Conservation (phyloP, 345 rosid species). For the Citropsis articulata region DNA sequence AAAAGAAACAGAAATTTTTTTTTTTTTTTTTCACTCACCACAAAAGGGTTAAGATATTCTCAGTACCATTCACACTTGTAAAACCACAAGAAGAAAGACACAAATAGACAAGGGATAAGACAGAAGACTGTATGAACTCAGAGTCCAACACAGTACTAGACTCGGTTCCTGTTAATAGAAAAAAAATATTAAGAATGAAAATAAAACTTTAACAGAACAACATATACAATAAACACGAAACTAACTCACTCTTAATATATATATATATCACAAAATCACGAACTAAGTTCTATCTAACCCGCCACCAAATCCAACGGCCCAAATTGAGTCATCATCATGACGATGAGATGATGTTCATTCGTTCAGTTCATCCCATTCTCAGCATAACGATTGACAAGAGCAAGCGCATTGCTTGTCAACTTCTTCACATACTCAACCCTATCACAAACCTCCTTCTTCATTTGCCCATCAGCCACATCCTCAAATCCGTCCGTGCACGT, state of each 20-base stretch:
- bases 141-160: not conserved
- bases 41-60: too few relatives aligned
- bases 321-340: not conserved
- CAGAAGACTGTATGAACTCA: not conserved
- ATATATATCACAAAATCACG: not conserved
- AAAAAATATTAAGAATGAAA: not conserved
- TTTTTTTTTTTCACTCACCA: too few relatives aligned
- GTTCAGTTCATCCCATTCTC: slow-evolving; percentile 36
- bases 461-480: slow-evolving; percentile 48
- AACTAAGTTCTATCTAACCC: not conserved
- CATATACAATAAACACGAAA: not conserved
- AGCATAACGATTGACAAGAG: slow-evolving; percentile 61
- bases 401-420: slow-evolving; percentile 80
- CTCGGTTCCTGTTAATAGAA: slow-evolving; percentile 13
- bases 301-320: not conserved
- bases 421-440: slow-evolving; percentile 52
- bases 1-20: too few relatives aligned
- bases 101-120: not conserved
- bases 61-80: not conserved
- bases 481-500: slow-evolving; percentile 84
- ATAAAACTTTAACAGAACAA: not conserved
- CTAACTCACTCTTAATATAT: not conserved
- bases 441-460: slow-evolving; percentile 41
- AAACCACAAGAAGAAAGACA: not conserved
- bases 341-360: not conserved